Conservation (phyloP, 805 yeast genomes). For the Metschnikowia henanensis region DNA sequence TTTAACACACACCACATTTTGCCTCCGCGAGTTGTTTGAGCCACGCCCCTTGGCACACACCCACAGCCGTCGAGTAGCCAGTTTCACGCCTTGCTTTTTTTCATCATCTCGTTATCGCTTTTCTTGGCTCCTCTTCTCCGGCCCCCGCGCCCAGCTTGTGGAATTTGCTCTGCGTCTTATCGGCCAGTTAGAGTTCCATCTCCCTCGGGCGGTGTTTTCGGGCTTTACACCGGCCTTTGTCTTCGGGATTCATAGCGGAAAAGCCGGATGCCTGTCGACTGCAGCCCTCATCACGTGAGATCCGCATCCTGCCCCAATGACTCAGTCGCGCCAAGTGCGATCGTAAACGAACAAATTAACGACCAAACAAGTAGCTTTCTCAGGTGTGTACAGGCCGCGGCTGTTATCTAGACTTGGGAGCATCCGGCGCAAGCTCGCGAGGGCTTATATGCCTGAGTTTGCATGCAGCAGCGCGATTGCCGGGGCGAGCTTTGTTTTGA, state of each 20-base stretch:
- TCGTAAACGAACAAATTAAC: not conserved
- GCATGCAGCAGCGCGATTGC: not conserved
- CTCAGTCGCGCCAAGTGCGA: conserved; percentile 6
- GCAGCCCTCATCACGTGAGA: too few relatives aligned
- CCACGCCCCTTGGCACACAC: too few relatives aligned
- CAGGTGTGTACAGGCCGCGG: conserved; percentile 3
- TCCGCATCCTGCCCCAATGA: too few relatives aligned
- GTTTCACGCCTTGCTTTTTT: not conserved
- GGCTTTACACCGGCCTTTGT: too few relatives aligned
- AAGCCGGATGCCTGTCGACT: too few relatives aligned
- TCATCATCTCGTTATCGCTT: not conserved
- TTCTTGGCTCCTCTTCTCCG: not conserved
- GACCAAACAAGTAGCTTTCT: not conserved
- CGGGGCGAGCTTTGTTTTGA: conserved; percentile 5
- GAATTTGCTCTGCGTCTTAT: too few relatives aligned
- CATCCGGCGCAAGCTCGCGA: not conserved
- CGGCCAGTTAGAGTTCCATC: too few relatives aligned
- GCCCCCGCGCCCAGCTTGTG: not conserved
- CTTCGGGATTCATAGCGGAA: too few relatives aligned
- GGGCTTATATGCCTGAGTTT: conserved; percentile 1
- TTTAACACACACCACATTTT: too few relatives aligned
- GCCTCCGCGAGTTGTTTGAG: too few relatives aligned
- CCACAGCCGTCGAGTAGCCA: too few relatives aligned
- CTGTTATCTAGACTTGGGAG: conserved; percentile 1
- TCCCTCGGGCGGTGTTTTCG: too few relatives aligned